Base-by-base conservation (phyloP, 352 stramenopile genomes). In the Phytophthora pisi region DNA sequence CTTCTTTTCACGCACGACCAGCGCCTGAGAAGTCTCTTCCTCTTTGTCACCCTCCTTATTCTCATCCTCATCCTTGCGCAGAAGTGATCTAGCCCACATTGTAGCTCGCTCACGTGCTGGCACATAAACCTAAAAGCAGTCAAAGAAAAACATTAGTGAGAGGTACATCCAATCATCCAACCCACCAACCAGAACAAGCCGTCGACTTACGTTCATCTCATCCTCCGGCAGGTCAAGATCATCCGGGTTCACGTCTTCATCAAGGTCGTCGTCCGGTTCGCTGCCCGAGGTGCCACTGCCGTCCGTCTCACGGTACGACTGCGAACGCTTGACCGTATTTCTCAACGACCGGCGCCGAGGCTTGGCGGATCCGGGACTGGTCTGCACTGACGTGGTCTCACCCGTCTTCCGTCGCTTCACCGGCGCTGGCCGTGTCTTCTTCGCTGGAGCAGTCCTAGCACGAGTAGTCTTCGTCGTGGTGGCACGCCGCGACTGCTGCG, bases 71-170 rank as follows among this genome's bases (percentile, higher is more conserved):
- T 80, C 64, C 34, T 86, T 74, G 10, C 64, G 71, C 46, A 91
- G 61, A 30, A 93, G 74, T 34, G 81, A 88, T 55, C 84, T 90
- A 1, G 85, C 85, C 82, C 83, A 93, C 62, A 93, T 74, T 5
- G 82, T 91, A 9, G 85, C 85, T 40, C 82, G 78, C 56, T 91
- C 85, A 40, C 85, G 82, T 13, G 83, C 85, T 53, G 85, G 85
- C 13, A 93, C 83, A 53, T 88, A 92, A 9, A 90, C 74, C 74
- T 84, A 62, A 6, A 47, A 36, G 42, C 49, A 26, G 8, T 42
- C 13, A 57, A 42, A 5, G 15, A 51, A 58, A 58, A 42, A 28
- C 5, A 53, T 13, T 7, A 26, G 3, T 23, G 23, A 57, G 24
- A 3, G 26, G 34, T 45, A 15, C 0, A 38, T 42, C 31, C 46